phyloP scores from a whole-genome alignment of 331 rosid genomes.

The Pyrus hybrid region DNA sequence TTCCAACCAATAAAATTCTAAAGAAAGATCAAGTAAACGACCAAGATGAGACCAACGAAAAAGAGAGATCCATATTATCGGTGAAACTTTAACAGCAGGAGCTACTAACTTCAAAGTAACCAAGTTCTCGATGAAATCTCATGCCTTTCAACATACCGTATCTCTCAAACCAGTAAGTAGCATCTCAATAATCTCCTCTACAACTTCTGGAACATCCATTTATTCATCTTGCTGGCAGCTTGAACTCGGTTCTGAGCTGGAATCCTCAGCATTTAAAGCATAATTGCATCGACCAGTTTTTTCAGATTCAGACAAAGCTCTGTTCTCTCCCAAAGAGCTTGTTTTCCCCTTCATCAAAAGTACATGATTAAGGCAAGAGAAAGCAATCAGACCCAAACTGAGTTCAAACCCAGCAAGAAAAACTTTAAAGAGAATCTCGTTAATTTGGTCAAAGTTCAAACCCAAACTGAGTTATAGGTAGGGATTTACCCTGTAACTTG shows the following conservation, averaged over 20 bases:
- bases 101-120: neutral
- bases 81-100: too few species aligned
- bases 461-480: neutral
- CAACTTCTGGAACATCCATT: conserved; percentile 82
- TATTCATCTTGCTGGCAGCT: conserved; percentile 59
- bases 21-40: conserved; percentile 10
- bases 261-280: conserved; percentile 19
- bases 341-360: conserved; percentile 59
- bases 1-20: neutral
- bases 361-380: conserved; percentile 18
- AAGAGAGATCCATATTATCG: too few species aligned
- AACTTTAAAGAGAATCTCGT: neutral
- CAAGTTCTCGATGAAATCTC: conserved; percentile 27
- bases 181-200: conserved; percentile 96
- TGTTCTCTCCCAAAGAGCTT: conserved; percentile 44
- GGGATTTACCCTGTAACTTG: neutral
- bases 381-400: conserved; percentile 2
- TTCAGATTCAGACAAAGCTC: conserved; percentile 35
- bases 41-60: conserved; percentile 4
- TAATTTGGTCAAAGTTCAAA: neutral
- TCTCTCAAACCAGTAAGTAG: conserved; percentile 82
- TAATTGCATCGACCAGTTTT: conserved; percentile 27
- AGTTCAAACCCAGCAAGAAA: too few species aligned
- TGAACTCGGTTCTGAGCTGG: conserved; percentile 21
- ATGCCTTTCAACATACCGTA: conserved; percentile 65